Base-by-base conservation (phyloP, 148 eudicot genomes). In the Silene uniflora region DNA sequence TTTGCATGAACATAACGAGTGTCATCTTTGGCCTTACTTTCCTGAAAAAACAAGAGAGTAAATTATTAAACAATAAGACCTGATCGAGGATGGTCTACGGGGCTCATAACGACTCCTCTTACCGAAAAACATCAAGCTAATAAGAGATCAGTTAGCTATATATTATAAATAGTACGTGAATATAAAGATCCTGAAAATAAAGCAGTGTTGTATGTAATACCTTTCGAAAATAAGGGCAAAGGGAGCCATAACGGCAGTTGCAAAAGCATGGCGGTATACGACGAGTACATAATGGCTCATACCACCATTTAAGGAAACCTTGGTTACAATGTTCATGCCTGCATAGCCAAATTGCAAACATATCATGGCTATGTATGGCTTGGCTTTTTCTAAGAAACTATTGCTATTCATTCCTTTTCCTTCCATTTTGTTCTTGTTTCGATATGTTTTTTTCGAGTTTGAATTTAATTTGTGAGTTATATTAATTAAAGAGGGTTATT, bases 261-360 rank as follows among this genome's bases (percentile, higher is more conserved):
- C 98, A 39, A 92, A 87, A 81, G 96, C 93, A 46, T 92, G 92
- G 44, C 98, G 81, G 29, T 92, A 90, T 23, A 91, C 96, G 39
- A 91, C 96, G 0, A 92, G 88, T 1, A 89, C 91, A 32, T 92
- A 92, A 62, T 92, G 96, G 73, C 96, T 92, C 98, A 92, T 92
- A 3, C 98, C 98, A 21, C 87, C 80, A 70, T 90, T 89, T 32
- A 90, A 92, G 25, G 96, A 89, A 22, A 91, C 98, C 70, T 92
- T 92, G 60, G 98, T 89, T 47, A 92, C 87, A 58, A 90, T 89
- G 80, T 89, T 89, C 92, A 90, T 89, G 5, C 98, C 94, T 3
- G 94, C 94, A 71, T 91, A 88, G 3, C 90, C 90, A 77, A 91
- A 91, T 84, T 89, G 95, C 59, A 86, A 79, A 23, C 81, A 89